Base-by-base conservation (phyloP, 169 alveolate species). In the Cryptosporidium tyzzeri region DNA sequence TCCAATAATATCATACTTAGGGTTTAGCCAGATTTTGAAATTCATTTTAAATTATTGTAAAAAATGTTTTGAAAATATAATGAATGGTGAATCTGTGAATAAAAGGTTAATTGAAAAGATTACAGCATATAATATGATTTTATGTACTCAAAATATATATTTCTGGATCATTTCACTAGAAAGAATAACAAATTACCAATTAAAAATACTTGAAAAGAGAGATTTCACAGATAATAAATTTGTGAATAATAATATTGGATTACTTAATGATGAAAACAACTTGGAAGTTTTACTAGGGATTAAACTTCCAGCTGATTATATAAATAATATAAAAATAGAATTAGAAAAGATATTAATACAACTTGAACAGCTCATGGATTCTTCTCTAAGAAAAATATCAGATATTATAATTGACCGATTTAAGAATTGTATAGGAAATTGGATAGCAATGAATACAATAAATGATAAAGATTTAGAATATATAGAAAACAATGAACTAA, bases 111-210 rank as follows among this genome's bases (percentile, higher is more conserved):
- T 29, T 37, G 59, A 61, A 39, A 80, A 62, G 37, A 59, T 80
- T 65, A 80, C 80, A 44, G 58, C 70, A 2, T 80, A 44, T 80
- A 80, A 67, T 39, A 62, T 80, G 35, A 10, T 65, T n/a, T 45
- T 80, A 21, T 80, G 89, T 48, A 29, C 67, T 80, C 89, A 80
- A 80, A 65, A 80, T 48, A 80, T 39, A 10, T 62, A 80, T 16
- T 80, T 80, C 41, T 80, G 89, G 89, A 12, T 44, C 23, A 80
- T 39, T 80, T 59, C 80, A 37, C 26, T 80, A 16, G 73, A 59
- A 62, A 80, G 44, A 12, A 62, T 80, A 41, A 41, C 23, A 16
- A 65, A 80, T 12, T 65, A 80, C 44, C 73, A 62, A 16, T 31
- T 80, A 6, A 33, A 45, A 12, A 55, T 51, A 7, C 39, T 73